Base-by-base conservation (phyloP, 495 filamentous ascomycete species). In the Penicillium cataractarum region DNA sequence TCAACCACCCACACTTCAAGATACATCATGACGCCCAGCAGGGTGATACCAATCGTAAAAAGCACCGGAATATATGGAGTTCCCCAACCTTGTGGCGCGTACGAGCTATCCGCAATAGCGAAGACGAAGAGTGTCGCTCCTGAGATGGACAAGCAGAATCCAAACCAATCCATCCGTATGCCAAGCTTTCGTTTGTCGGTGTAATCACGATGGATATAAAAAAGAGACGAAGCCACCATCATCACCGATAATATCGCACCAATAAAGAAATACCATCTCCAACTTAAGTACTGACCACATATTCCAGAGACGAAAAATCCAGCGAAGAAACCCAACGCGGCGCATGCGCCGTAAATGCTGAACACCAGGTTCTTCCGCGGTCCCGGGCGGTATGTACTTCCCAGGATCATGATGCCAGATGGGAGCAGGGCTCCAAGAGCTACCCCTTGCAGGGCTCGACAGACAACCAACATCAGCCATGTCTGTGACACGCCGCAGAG, bases 281-380 rank as follows among this genome's bases (percentile, higher is more conserved):
- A 96, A 2, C 69, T 77, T 0, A 86, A 71, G 49, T 83, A 89
- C 61, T 92, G 79, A 4, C 83, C 87, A 3, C 84, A 81, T 1
- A 92, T 27, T 0, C 92, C 92, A 6, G 91, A 90, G 54, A 92
- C 84, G 71, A 95, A 91, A 48, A 96, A 91, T 1, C 92, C 92
- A 9, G 85, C 68, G 64, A 91, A 96, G 77, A 96, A 96, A 0
- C 92, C 92, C 0, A 93, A 63, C 0, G 89, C 87, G 0, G 92
- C 91, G 62, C 86, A 87, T 0, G 88, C 90, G 1, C 92, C 90
- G 71, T 94, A 96, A 0, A 95, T 73, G 48, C 87, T 86, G 71
- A 96, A 96, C 0, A 95, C 85, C 13, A 96, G 64, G 67, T 96
- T 97, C 77, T 96, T 96, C 12, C 92, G 80, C 7, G 91, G 91